Evolutionary conservation across 495 filamentous ascomycete species (phyloP).

Genomic region (Aspergillus steynii): DNA sequence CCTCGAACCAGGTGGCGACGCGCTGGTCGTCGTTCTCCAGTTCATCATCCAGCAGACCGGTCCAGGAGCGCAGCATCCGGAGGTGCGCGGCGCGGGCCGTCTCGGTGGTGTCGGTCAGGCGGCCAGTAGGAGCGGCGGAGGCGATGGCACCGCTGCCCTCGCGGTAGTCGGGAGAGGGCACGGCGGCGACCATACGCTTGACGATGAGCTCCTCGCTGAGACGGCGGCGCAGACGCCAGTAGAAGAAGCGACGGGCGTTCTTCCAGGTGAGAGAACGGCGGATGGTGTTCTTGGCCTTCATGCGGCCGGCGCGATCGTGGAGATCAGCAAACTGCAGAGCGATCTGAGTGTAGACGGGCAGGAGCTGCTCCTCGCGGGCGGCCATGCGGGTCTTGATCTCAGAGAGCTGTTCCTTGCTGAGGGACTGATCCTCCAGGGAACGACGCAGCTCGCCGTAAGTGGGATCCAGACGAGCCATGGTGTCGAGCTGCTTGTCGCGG

Average conservation of each 20-base stretch:
- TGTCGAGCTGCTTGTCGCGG: slow-evolving; percentile 95
- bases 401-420: slow-evolving; percentile 70
- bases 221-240: slow-evolving; percentile 97
- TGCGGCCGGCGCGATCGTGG: slow-evolving; percentile 94
- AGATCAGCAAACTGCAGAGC: slow-evolving; percentile 94
- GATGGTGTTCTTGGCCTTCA: slow-evolving; percentile 96
- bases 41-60: slow-evolving; percentile 58
- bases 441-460: slow-evolving; percentile 81
- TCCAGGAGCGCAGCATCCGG: slow-evolving; percentile 74
- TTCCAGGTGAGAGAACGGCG: slow-evolving; percentile 80
- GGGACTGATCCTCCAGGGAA: slow-evolving; percentile 63
- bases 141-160: slow-evolving; percentile 38
- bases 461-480: slow-evolving; percentile 92
- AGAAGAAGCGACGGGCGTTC: slow-evolving; percentile 96
- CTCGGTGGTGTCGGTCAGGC: slow-evolving; percentile 27
- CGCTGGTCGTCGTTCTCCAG: slow-evolving; percentile 76
- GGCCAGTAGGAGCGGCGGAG: slow-evolving; percentile 23
- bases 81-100: slow-evolving; percentile 62
- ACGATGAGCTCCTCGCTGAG: slow-evolving; percentile 95
- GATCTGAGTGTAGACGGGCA: slow-evolving; percentile 92
- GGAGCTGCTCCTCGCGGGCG: slow-evolving; percentile 80
- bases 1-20: slow-evolving; percentile 96
- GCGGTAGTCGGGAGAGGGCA: slow-evolving; percentile 32
- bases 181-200: slow-evolving; percentile 72
- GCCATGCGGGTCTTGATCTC: slow-evolving; percentile 84